Evolutionary conservation across 495 filamentous ascomycete genomes (phyloP).

Genomic region (Penicillium paradoxum): DNA sequence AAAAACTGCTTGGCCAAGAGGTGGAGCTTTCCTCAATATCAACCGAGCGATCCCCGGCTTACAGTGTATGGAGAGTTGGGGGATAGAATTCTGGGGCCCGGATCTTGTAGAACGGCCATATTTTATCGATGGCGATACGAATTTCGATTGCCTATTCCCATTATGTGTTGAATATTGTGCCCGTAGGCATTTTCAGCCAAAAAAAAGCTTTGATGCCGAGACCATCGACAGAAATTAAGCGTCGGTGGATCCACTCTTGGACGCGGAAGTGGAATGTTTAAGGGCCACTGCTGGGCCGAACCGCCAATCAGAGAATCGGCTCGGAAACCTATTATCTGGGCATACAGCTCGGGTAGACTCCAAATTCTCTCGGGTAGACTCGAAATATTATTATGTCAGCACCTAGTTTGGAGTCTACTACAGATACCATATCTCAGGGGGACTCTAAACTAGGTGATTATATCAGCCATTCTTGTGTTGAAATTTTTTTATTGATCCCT

Average conservation of each 20-base stretch:
- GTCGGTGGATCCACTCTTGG: conserved; percentile 13
- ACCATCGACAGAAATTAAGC: conserved; percentile 18
- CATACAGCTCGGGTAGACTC: too few species aligned
- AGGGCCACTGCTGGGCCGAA: not conserved
- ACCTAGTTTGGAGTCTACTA: too few species aligned
- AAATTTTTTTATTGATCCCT: too few species aligned
- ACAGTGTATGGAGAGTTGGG: conserved; percentile 10
- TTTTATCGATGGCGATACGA: conserved; percentile 6
- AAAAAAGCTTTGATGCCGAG: conserved; percentile 6
- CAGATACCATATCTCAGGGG: too few species aligned
- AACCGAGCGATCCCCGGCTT: conserved; percentile 18
- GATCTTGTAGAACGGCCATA: conserved; percentile 11
- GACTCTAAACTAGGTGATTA: too few species aligned
- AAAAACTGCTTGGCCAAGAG: conserved; percentile 10
- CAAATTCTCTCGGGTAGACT: too few species aligned
- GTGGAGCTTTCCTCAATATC: conserved; percentile 18
- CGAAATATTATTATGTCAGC: too few species aligned
- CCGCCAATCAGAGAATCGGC: conserved; percentile 11
- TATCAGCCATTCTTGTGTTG: too few species aligned
- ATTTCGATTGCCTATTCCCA: conserved; percentile 15
- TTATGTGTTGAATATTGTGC: not conserved
- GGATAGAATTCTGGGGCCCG: conserved; percentile 16
- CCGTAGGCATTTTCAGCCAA: conserved; percentile 1
- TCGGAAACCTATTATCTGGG: conserved; percentile 17
- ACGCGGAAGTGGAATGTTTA: not conserved